phyloP scores from a whole-genome alignment of 2,329 filamentous ascomycete genomes.

The Diaporthe sp. region DNA sequence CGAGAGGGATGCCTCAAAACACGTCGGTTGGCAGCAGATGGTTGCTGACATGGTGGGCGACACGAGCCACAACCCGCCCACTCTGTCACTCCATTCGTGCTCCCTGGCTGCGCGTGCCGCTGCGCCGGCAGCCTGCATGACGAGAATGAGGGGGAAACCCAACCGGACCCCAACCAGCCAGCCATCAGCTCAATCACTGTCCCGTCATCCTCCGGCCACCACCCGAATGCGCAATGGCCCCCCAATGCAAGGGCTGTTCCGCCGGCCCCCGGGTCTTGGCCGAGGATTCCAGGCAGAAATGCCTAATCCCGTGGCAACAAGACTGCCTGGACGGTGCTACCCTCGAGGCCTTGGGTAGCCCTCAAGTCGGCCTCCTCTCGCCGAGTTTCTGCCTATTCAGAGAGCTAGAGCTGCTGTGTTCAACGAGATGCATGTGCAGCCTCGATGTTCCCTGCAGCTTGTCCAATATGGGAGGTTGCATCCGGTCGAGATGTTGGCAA shows the following conservation, averaged over 20 bases:
- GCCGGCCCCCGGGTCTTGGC: background rate
- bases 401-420: constrained; percentile 19
- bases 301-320: background rate
- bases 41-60: background rate
- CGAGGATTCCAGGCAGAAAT: constrained; percentile 8
- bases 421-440: constrained; percentile 3
- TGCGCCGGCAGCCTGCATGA: constrained; percentile 28
- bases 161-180: background rate
- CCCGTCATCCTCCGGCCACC: background rate
- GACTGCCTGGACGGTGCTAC: background rate
- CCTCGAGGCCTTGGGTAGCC: background rate
- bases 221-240: background rate
- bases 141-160: background rate
- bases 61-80: background rate
- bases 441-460: constrained; percentile 8
- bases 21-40: constrained; percentile 24
- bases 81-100: background rate
- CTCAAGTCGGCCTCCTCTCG: background rate
- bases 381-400: background rate
- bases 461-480: background rate
- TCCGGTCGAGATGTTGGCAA: background rate
- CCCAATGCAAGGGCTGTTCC: background rate
- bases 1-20: background rate
- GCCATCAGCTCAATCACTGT: background rate
- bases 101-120: background rate